These are phyloP conservation scores for Colletotrichum lentis DNA, from an alignment of 2,329 filamentous ascomycete species.

Conservation along the genomic window DNA sequence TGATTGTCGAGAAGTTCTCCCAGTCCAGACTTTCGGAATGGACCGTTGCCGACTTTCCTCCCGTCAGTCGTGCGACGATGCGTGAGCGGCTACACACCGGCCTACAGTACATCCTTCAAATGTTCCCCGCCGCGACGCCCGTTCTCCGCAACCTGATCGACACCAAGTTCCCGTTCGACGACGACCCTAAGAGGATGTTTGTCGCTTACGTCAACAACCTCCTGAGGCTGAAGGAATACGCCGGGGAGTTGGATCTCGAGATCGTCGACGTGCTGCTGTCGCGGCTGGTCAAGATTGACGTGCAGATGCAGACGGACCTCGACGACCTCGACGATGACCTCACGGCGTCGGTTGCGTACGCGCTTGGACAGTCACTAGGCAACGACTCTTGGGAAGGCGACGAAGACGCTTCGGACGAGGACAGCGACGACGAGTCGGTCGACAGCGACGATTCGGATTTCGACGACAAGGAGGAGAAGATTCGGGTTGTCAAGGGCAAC, in stretches of 20 bases:
- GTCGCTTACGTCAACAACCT: conserved; percentile 90
- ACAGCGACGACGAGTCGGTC: conserved; percentile 75
- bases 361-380: conserved; percentile 51
- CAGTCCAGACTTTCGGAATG: conserved; percentile 58
- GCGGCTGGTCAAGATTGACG: conserved; percentile 90
- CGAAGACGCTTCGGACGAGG: conserved; percentile 65
- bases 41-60: conserved; percentile 61
- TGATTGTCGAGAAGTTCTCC: conserved; percentile 82
- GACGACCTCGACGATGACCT: conserved; percentile 92
- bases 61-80: conserved; percentile 70
- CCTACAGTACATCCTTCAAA: conserved; percentile 77
- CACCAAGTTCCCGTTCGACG: conserved; percentile 76
- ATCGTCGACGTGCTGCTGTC: conserved; percentile 85
- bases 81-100: conserved; percentile 78
- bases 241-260: conserved; percentile 78
- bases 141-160: conserved; percentile 73
- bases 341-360: conserved; percentile 74
- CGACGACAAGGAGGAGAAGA: conserved; percentile 67
- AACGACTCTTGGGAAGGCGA: conserved; percentile 58
- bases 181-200: conserved; percentile 80
- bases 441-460: conserved; percentile 74
- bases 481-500: conserved; percentile 79
- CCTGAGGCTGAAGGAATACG: conserved; percentile 78
- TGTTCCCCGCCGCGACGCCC: conserved; percentile 81
- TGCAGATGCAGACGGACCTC: conserved; percentile 91